Conservation (phyloP, 2,329 filamentous ascomycete species). For the Colletotrichum chrysophilum region DNA sequence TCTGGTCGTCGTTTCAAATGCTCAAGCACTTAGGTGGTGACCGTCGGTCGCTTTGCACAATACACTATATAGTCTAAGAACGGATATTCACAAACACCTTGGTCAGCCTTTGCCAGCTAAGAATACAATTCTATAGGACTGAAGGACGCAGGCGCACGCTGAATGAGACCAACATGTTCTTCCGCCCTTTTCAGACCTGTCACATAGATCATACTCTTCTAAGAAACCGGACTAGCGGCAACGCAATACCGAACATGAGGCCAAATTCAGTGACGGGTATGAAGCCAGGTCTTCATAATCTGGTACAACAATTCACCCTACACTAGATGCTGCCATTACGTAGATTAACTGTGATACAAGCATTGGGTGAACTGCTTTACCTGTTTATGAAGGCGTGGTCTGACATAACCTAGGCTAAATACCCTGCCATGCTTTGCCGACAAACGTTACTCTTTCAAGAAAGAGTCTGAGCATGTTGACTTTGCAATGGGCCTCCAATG, state of each 20-base stretch:
- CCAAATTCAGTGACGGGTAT: background rate
- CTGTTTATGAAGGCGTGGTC: background rate
- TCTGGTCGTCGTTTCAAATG: background rate
- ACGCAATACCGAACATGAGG: background rate
- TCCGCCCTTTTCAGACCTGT: background rate
- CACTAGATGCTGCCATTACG: background rate
- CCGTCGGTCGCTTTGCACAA: background rate
- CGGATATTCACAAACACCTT: background rate
- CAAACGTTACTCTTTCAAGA: background rate
- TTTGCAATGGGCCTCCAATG: background rate
- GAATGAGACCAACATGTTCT: background rate
- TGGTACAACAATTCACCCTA: background rate
- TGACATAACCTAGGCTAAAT: background rate
- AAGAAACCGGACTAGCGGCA: background rate
- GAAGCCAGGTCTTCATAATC: background rate
- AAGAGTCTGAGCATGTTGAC: background rate
- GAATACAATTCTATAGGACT: background rate
- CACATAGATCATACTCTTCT: accelerated
- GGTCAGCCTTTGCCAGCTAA: too few species aligned
- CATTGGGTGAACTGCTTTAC: background rate
- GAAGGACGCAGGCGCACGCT: background rate
- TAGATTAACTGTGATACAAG: background rate
- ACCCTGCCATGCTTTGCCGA: too few species aligned
- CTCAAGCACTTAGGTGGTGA: background rate
- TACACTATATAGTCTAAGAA: accelerated